These are phyloP conservation scores for Kazachstania taianensis DNA, from an alignment of 805 yeast species.

Conservation along the genomic window DNA sequence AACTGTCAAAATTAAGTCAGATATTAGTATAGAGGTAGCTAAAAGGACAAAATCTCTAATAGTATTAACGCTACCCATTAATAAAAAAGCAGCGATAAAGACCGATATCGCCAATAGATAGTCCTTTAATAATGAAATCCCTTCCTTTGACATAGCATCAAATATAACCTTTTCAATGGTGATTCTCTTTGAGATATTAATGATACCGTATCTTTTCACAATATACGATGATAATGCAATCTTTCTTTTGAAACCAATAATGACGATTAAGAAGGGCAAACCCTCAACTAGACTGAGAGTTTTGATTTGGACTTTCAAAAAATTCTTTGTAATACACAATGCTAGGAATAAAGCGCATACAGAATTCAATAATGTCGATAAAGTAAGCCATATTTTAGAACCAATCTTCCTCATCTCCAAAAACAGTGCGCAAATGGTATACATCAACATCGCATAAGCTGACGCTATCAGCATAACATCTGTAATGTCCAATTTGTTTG, in stretches of 20 bases:
- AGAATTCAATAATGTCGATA: conserved; percentile 70
- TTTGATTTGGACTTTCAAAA: conserved; percentile 52
- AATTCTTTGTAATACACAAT: conserved; percentile 45
- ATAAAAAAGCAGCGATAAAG: conserved; percentile 48
- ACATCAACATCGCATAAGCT: conserved; percentile 81
- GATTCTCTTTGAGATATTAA: conserved; percentile 28
- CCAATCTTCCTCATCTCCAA: conserved; percentile 66
- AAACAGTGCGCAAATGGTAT: conserved; percentile 66
- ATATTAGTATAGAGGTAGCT: conserved; percentile 55
- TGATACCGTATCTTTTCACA: conserved; percentile 29
- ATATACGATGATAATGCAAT: conserved; percentile 57
- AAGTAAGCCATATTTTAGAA: conserved; percentile 78
- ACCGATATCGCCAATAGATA: conserved; percentile 61
- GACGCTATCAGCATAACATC: conserved; percentile 69
- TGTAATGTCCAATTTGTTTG: conserved; percentile 40
- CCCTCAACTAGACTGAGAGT: conserved; percentile 77
- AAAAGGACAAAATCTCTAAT: conserved; percentile 72
- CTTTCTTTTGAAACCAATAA: conserved; percentile 85
- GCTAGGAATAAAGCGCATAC: conserved; percentile 80
- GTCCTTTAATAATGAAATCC: conserved; percentile 46
- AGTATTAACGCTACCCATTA: conserved; percentile 57
- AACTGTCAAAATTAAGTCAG: conserved; percentile 61
- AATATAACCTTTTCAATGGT: conserved; percentile 25
- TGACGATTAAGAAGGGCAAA: conserved; percentile 83
- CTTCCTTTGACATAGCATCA: conserved; percentile 29